Conservation (phyloP, 345 rosid genomes). For the Anastatica hierochuntica region DNA sequence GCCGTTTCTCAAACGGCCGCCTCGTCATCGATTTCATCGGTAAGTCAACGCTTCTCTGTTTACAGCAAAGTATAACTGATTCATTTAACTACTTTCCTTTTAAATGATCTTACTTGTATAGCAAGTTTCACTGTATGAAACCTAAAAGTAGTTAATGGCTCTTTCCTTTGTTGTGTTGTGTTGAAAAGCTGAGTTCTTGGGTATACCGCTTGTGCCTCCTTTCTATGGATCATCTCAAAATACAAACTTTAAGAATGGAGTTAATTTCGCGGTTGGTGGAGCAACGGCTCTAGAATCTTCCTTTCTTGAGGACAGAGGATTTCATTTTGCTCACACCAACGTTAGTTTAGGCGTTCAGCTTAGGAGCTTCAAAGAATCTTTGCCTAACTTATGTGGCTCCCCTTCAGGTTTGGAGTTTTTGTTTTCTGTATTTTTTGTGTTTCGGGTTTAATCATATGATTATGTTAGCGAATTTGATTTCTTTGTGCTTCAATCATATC, state of each 20-base stretch:
- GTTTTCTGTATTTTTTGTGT: neutral
- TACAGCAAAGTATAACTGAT: neutral
- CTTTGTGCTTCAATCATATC: no score
- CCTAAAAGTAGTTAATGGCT: neutral
- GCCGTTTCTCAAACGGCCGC: conserved; percentile 41
- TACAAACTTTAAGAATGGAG: conserved; percentile 27
- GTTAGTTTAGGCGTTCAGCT: conserved; percentile 33
- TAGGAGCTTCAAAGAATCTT: conserved; percentile 26
- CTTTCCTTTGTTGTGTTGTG: neutral
- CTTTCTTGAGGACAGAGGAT: conserved; percentile 22
- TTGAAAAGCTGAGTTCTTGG: conserved; percentile 41
- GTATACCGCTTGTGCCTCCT: conserved; percentile 33
- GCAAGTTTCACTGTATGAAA: neutral
- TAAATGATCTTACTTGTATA: neutral
- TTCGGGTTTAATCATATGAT: no score
- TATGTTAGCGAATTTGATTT: no score
- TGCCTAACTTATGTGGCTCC: conserved; percentile 29
- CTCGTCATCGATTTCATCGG: conserved; percentile 47
- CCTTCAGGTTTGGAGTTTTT: conserved; percentile 14
- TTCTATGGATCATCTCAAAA: conserved; percentile 21
- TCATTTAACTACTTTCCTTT: neutral
- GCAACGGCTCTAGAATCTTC: conserved; percentile 33
- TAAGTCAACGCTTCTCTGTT: neutral
- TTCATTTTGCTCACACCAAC: conserved; percentile 5
- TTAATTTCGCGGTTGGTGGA: conserved; percentile 40